Evolutionary conservation across 1,284 basidiomycete species (phyloP).

Genomic region (Fomitopsis schrenkii): DNA sequence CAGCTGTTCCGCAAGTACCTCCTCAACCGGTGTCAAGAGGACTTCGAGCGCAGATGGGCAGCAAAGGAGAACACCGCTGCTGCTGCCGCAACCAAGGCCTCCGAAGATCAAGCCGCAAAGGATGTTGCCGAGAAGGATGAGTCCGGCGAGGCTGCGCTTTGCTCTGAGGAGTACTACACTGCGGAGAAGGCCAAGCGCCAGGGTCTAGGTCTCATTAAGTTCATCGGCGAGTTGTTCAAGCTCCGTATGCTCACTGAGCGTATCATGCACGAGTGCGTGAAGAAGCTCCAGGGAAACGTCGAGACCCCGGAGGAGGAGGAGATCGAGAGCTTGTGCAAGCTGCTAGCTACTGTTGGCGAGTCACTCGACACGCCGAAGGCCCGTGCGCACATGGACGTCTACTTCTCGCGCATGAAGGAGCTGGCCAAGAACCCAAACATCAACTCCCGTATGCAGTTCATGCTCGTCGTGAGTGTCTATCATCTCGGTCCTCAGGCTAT

Average conservation of each 20-base stretch:
- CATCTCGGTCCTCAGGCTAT: not conserved
- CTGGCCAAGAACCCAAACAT: slow-evolving; percentile 73
- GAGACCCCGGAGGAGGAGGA: slow-evolving; percentile 97
- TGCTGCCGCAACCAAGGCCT: slow-evolving; percentile 27
- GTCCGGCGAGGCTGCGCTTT: slow-evolving; percentile 60
- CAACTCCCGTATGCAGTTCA: slow-evolving; percentile 88
- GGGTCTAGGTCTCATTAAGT: slow-evolving; percentile 94
- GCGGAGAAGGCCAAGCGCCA: slow-evolving; percentile 96
- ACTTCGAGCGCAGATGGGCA: slow-evolving; percentile 89
- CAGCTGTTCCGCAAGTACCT: slow-evolving; percentile 81
- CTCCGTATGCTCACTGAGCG: slow-evolving; percentile 55
- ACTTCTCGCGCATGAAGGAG: slow-evolving; percentile 88
- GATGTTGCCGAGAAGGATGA: slow-evolving; percentile 57
- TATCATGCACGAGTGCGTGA: slow-evolving; percentile 91
- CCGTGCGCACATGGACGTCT: slow-evolving; percentile 83
- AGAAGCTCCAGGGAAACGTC: slow-evolving; percentile 89
- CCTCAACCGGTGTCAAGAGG: slow-evolving; percentile 65
- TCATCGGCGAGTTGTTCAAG: slow-evolving; percentile 98
- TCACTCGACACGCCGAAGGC: slow-evolving; percentile 80
- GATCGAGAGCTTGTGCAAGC: slow-evolving; percentile 92
- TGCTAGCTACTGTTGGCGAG: slow-evolving; percentile 85
- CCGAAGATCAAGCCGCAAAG: slow-evolving; percentile 56
- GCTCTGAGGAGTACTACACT: slow-evolving; percentile 96
- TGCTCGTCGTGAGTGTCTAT: slow-evolving; percentile 74
- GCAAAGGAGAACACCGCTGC: slow-evolving; percentile 40